Evolutionary conservation across 495 filamentous ascomycete genomes (phyloP).

Genomic region (Penicillium robsamsonii): DNA sequence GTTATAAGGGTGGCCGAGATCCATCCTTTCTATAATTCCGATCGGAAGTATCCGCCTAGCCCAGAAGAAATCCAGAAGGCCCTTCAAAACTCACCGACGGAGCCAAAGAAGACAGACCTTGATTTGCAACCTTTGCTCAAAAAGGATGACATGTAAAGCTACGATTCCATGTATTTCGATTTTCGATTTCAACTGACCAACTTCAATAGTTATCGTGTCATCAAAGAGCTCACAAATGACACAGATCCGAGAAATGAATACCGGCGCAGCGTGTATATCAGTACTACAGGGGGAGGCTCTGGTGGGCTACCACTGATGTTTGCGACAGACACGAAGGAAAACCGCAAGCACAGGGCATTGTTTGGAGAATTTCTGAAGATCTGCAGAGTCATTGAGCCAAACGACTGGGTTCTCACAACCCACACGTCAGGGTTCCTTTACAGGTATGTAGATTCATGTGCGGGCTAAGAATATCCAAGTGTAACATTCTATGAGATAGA

Average conservation of each 20-base stretch:
- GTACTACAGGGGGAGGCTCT: constrained; percentile 31
- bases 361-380: constrained; percentile 21
- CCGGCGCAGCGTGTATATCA: constrained; percentile 27
- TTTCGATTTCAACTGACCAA: no score
- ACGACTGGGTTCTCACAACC: constrained; percentile 33
- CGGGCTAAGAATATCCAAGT: neutral
- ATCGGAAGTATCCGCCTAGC: no score
- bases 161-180: no score
- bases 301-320: constrained; percentile 25
- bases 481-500: constrained; percentile 4
- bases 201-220: neutral
- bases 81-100: no score
- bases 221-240: constrained; percentile 25
- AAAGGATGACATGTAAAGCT: no score
- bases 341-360: constrained; percentile 25
- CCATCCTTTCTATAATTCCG: no score
- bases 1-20: no score
- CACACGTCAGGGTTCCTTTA: constrained; percentile 20
- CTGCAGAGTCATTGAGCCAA: constrained; percentile 14
- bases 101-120: no score
- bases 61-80: no score
- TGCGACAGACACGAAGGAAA: constrained; percentile 27
- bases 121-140: no score
- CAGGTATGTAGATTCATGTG: neutral
- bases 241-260: constrained; percentile 23